These are phyloP conservation scores for Rhodotorula sp. DNA, from an alignment of 1,284 basidiomycete species.

Conservation along the genomic window DNA sequence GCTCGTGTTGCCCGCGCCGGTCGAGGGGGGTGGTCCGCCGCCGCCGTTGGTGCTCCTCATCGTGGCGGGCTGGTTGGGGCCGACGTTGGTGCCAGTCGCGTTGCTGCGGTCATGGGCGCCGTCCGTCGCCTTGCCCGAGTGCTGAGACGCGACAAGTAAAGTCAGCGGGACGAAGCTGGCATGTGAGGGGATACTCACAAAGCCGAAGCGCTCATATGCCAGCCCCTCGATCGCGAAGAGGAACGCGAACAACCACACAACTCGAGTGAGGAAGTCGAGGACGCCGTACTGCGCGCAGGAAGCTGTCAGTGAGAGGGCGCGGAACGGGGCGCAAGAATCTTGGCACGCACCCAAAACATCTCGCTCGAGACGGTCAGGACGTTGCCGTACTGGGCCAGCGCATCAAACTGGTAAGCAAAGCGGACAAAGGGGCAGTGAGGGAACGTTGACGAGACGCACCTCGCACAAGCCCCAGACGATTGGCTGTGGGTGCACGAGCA, in stretches of 20 bases:
- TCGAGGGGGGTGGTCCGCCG: too few relatives aligned
- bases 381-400: not conserved
- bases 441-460: not conserved
- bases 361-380: slow-evolving; percentile 8
- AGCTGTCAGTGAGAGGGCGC: not conserved
- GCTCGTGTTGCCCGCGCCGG: too few relatives aligned
- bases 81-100: not conserved
- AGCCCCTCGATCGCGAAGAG: not conserved
- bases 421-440: not conserved
- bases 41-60: too few relatives aligned
- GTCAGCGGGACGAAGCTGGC: not conserved
- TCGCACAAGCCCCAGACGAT: slow-evolving; percentile 6
- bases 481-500: not conserved
- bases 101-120: too few relatives aligned
- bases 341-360: slow-evolving; percentile 6
- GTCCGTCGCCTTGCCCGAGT: slow-evolving; percentile 4
- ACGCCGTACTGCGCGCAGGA: slow-evolving; percentile 11
- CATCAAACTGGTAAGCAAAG: too few relatives aligned
- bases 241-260: slow-evolving; percentile 1
- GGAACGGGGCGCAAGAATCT: not conserved
- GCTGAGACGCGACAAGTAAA: not conserved
- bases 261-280: slow-evolving; percentile 12
- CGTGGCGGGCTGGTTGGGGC: too few relatives aligned
- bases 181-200: slow-evolving; percentile 1
- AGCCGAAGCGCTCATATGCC: slow-evolving; percentile 6